phyloP scores from a whole-genome alignment of 306 rosid species.

The Phaseolus lunatus region DNA sequence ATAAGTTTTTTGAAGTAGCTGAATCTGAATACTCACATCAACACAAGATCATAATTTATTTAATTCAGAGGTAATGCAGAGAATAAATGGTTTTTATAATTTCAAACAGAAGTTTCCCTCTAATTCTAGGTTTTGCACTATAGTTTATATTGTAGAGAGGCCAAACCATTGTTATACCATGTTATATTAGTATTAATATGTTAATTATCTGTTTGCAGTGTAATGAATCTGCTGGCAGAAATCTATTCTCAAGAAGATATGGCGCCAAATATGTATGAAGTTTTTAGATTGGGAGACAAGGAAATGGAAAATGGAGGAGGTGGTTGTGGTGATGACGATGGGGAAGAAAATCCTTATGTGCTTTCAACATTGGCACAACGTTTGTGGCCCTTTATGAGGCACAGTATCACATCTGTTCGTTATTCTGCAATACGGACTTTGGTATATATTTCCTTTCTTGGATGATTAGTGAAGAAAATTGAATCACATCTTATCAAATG shows the following conservation, averaged over 20 bases:
- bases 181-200: slow-evolving; percentile 14
- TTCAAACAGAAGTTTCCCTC: not conserved
- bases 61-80: slow-evolving; percentile 17
- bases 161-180: slow-evolving; percentile 9
- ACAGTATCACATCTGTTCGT: slow-evolving; percentile 88
- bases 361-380: slow-evolving; percentile 85
- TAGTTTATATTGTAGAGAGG: slow-evolving; percentile 1
- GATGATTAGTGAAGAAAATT: slow-evolving; percentile 3
- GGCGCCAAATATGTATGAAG: slow-evolving; percentile 80
- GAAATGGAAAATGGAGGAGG: slow-evolving; percentile 65
- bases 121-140: not conserved
- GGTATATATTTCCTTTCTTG: slow-evolving; percentile 56
- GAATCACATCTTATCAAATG: slow-evolving; percentile 4
- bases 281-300: slow-evolving; percentile 54
- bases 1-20: slow-evolving; percentile 4
- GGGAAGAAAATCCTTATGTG: slow-evolving; percentile 77
- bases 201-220: slow-evolving; percentile 72
- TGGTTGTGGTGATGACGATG: slow-evolving; percentile 50
- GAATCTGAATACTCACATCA: not conserved
- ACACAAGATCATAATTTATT: not conserved
- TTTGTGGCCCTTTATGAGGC: slow-evolving; percentile 99
- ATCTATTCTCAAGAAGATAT: slow-evolving; percentile 94
- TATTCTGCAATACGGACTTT: slow-evolving; percentile 91
- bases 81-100: slow-evolving; percentile 11
- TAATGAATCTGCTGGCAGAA: slow-evolving; percentile 97